Evolutionary conservation across 2,329 filamentous ascomycete species (phyloP), one percentile per base, ranked within the genome.

Genomic region (Claviceps lovelessii): DNA sequence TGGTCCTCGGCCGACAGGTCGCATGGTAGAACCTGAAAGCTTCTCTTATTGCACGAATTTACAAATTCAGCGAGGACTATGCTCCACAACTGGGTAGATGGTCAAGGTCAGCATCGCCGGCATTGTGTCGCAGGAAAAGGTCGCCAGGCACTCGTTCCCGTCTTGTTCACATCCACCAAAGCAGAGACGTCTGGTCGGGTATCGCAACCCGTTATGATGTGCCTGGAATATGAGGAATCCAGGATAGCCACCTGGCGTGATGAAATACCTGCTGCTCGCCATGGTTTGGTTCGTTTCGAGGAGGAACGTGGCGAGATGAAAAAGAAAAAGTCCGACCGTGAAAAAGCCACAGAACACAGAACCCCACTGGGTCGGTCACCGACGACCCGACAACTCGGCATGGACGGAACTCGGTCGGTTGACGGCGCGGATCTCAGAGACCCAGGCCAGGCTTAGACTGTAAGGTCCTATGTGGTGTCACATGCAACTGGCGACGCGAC

Each of bases 371-470:
- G 31, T 48, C 46, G 5, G 31, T 37, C 28, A 37, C 31, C 47
- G 47, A 37, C 31, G 47, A 37, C 31, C 47, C 47, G 47, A 35
- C 47, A 3, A 35, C 33, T 49, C 31, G 31, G 11, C 47, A 35
- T 33, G 17, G 23, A 41, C 49, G 49, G 54, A 23, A 55, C 46
- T 55, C 53, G 53, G 54, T 52, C 49, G 54, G 49, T 37, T 35
- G 44, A 48, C 33, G 42, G 49, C 33, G 53, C 44, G 42, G 33
- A 39, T 28, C 29, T 46, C 35, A 31, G 7, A 23, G 31, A 51
- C 42, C 33, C 49, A 48, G 35, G 44, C 37, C 37, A 41, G 37
- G 17, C 41, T 37, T 49, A 37, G 23, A 23, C 23, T 23, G 23
- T 31, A 11, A 10, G 35, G 33, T 49, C 33, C 35, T 35, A 23